A percentile compares a stretch with the other conserved stretches of the same genome.
Conservation (phyloP, 2,329 filamentous ascomycete species). For the Gaeumannomyces tritici region DNA sequence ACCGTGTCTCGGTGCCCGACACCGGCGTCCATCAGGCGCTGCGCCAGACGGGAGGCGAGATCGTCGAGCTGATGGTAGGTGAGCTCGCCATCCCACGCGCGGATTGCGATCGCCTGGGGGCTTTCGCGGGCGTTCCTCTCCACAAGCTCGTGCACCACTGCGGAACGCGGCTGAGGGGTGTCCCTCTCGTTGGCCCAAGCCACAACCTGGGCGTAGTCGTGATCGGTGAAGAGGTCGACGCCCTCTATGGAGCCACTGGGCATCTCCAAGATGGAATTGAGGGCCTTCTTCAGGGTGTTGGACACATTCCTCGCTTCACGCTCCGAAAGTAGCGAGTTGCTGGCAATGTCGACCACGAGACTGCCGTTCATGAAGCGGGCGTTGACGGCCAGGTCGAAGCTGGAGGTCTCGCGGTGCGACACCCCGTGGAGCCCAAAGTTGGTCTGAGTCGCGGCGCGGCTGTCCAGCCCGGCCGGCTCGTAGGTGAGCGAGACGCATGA, state of each 20-base stretch:
- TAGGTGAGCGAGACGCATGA: constrained; percentile 39
- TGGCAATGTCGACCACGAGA: constrained; percentile 33
- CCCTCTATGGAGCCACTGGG: constrained; percentile 31
- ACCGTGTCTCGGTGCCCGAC: constrained; percentile 46
- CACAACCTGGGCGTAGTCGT: constrained; percentile 43
- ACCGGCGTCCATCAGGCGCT: constrained; percentile 27
- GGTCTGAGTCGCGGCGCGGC: constrained; percentile 18
- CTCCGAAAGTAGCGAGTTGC: constrained; percentile 29
- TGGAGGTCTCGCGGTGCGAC: constrained; percentile 30
- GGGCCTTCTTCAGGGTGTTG: constrained; percentile 41
- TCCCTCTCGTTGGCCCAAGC: constrained; percentile 38
- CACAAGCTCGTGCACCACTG: constrained; percentile 34
- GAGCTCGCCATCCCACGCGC: constrained; percentile 34
- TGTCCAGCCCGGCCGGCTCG: constrained; percentile 23
- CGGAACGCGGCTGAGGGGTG: constrained; percentile 26
- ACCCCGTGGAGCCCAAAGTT: constrained; percentile 22
- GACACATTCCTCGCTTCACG: constrained; percentile 37
- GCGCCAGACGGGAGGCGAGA: constrained; percentile 26
- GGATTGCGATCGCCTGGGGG: constrained; percentile 29
- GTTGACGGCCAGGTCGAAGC: constrained; percentile 36
- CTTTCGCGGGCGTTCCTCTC: constrained; percentile 26
- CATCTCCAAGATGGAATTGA: constrained; percentile 33
- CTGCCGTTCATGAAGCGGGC: constrained; percentile 29
- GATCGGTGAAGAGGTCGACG: constrained; percentile 43
- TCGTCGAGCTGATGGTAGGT: constrained; percentile 29